These are phyloP conservation scores for Trypanosoma platydactyli DNA, from an alignment of 208 protist genomes.

Conservation along the genomic window DNA sequence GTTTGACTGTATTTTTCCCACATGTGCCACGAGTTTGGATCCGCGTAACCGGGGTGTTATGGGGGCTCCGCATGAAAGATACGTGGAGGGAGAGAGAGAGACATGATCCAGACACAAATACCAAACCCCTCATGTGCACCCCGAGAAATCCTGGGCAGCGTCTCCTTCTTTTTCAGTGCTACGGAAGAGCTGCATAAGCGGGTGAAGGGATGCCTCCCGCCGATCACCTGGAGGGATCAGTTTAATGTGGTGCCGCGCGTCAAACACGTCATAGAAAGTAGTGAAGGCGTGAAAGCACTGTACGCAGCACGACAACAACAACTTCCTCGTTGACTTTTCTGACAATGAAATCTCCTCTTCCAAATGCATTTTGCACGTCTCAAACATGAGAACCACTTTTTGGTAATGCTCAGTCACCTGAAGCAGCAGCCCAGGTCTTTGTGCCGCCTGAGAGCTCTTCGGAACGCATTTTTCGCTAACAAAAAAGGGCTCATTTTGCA, in stretches of 20 bases:
- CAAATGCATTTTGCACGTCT: slow-evolving; percentile 3
- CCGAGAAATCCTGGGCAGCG: neutral
- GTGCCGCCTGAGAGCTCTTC: slow-evolving; percentile 18
- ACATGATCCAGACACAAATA: too few relatives aligned
- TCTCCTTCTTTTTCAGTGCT: neutral
- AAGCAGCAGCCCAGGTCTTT: slow-evolving; percentile 7
- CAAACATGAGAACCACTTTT: slow-evolving; percentile 2
- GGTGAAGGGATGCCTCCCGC: slow-evolving; percentile 12
- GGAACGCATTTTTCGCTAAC: neutral
- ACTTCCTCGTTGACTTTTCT: slow-evolving; percentile 6
- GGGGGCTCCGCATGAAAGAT: too few relatives aligned
- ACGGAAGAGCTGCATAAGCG: slow-evolving; percentile 6
- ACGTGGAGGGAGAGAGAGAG: too few relatives aligned
- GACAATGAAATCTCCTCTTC: slow-evolving; percentile 17
- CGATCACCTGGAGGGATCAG: slow-evolving; percentile 1
- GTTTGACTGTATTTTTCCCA: too few relatives aligned
- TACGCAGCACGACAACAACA: slow-evolving; percentile 6
- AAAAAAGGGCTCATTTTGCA: slow-evolving; percentile 23
- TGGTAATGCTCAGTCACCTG: slow-evolving; percentile 14
- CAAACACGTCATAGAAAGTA: slow-evolving; percentile 22
- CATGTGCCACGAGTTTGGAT: too few relatives aligned
- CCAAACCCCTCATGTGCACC: too few relatives aligned
- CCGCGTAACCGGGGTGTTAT: too few relatives aligned
- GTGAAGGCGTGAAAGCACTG: slow-evolving; percentile 22
- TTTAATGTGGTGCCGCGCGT: slow-evolving; percentile 15